These are phyloP conservation scores for Austroboletus festivus DNA, from an alignment of 768 basidiomycete species.

Conservation along the genomic window DNA sequence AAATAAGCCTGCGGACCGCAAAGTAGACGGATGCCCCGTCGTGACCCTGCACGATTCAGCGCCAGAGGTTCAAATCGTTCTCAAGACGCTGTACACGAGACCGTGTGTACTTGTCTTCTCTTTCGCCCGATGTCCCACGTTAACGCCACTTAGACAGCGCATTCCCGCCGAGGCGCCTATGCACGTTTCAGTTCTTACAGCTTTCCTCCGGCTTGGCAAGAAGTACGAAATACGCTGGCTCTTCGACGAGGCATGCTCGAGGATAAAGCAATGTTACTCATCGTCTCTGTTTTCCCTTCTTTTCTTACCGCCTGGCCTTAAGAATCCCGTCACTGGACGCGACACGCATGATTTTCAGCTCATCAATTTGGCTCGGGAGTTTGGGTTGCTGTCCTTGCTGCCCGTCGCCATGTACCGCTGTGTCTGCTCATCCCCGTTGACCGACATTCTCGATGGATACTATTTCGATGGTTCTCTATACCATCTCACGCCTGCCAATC, in stretches of 20 bases:
- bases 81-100: constrained; percentile 21
- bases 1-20: constrained; percentile 11
- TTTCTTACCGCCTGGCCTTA: constrained; percentile 21
- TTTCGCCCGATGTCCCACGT: neutral
- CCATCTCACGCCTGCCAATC: constrained; percentile 18
- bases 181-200: constrained; percentile 20
- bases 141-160: constrained; percentile 20
- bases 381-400: constrained; percentile 20
- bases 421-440: constrained; percentile 16
- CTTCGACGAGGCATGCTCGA: constrained; percentile 20
- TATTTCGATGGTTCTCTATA: constrained; percentile 16
- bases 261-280: constrained; percentile 23
- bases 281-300: constrained; percentile 24
- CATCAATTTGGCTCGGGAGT: constrained; percentile 24
- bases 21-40: constrained; percentile 24
- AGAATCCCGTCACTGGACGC: constrained; percentile 18
- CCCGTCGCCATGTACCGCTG: constrained; percentile 26
- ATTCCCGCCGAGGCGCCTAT: constrained; percentile 16
- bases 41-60: constrained; percentile 17
- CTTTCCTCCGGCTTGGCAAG: constrained; percentile 23
- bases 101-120: constrained; percentile 17
- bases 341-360: constrained; percentile 26
- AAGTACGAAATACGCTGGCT: constrained; percentile 25
- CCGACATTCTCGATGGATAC: constrained; percentile 25
- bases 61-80: constrained; percentile 24